Conservation (phyloP, 2,329 filamentous ascomycete species). For the Onygena corvina region DNA sequence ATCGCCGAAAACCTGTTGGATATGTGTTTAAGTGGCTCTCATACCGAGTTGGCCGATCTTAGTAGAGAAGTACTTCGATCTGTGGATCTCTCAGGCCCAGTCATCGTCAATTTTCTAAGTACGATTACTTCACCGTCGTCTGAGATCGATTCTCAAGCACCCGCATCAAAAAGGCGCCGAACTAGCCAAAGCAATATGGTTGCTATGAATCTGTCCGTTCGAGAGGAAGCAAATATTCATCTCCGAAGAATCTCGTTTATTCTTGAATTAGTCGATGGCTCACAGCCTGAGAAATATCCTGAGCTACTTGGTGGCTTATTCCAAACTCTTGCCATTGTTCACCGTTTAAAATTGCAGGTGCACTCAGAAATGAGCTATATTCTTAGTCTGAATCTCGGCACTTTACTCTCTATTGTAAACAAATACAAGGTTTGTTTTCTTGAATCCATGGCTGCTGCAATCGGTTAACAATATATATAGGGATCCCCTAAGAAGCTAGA, state of each 20-base stretch:
- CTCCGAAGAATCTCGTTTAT: constrained; percentile 74
- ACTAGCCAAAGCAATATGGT: constrained; percentile 61
- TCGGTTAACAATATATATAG: constrained; percentile 8
- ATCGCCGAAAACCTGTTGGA: constrained; percentile 33
- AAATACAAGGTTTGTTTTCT: constrained; percentile 45
- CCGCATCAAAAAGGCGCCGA: constrained; percentile 65
- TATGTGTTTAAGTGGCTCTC: constrained; percentile 26
- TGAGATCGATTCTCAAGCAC: constrained; percentile 58
- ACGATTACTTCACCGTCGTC: constrained; percentile 58
- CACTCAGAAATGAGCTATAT: constrained; percentile 83
- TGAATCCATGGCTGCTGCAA: neutral
- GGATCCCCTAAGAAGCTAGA: constrained; percentile 48
- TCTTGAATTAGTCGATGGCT: constrained; percentile 74
- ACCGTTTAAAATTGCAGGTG: constrained; percentile 68
- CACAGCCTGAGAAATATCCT: constrained; percentile 59
- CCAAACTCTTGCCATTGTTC: constrained; percentile 70
- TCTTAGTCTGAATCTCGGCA: constrained; percentile 70
- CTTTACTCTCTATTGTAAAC: constrained; percentile 72
- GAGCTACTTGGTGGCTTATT: constrained; percentile 71
- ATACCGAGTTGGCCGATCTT: constrained; percentile 23
- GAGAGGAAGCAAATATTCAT: constrained; percentile 52
- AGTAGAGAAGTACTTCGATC: constrained; percentile 57
- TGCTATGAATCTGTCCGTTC: constrained; percentile 43
- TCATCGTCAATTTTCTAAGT: constrained; percentile 60
- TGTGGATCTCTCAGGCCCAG: constrained; percentile 59